phyloP scores from a whole-genome alignment of 495 filamentous ascomycete genomes.

The Ramalina intermedia region DNA sequence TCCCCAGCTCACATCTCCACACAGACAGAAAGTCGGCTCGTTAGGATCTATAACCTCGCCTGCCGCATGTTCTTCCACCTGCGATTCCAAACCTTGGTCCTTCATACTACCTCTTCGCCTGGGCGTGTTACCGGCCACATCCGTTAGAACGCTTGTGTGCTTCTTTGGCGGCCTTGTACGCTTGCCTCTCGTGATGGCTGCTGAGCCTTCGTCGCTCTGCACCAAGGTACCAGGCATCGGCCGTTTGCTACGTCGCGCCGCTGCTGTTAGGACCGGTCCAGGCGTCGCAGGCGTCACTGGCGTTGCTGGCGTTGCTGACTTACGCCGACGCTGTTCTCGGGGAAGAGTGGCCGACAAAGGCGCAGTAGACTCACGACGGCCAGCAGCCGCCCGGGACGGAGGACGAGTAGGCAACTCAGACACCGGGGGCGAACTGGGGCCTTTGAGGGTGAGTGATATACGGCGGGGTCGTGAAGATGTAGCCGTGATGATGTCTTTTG shows the following conservation, averaged over 20 bases:
- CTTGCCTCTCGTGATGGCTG: slow-evolving; percentile 61
- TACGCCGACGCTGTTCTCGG: slow-evolving; percentile 29
- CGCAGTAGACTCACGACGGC: slow-evolving; percentile 30
- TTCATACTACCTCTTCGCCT: slow-evolving; percentile 2
- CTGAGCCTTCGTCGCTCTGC: slow-evolving; percentile 54
- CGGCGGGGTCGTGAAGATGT: slow-evolving; percentile 16
- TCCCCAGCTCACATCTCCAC: slow-evolving; percentile 82
- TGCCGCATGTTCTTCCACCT: slow-evolving; percentile 45
- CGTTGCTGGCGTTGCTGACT: slow-evolving; percentile 37
- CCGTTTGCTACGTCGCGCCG: slow-evolving; percentile 43
- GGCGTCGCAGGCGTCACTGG: slow-evolving; percentile 37
- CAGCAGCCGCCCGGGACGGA: slow-evolving; percentile 26
- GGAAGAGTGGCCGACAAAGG: slow-evolving; percentile 20
- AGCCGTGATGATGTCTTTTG: not conserved
- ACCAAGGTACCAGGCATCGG: slow-evolving; percentile 66
- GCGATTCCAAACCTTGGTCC: slow-evolving; percentile 24
- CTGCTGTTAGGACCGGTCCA: slow-evolving; percentile 32
- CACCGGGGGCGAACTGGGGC: slow-evolving; percentile 12
- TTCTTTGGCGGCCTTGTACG: slow-evolving; percentile 65
- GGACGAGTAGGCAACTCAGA: not conserved
- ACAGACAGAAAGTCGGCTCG: slow-evolving; percentile 82
- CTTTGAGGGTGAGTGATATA: slow-evolving; percentile 15
- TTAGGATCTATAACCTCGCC: slow-evolving; percentile 73
- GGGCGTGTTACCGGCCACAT: slow-evolving; percentile 17
- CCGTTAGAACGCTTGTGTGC: slow-evolving; percentile 32